Evolutionary conservation across 108 stramenopile genomes (phyloP).

Genomic region (Nitzschia sp.): DNA sequence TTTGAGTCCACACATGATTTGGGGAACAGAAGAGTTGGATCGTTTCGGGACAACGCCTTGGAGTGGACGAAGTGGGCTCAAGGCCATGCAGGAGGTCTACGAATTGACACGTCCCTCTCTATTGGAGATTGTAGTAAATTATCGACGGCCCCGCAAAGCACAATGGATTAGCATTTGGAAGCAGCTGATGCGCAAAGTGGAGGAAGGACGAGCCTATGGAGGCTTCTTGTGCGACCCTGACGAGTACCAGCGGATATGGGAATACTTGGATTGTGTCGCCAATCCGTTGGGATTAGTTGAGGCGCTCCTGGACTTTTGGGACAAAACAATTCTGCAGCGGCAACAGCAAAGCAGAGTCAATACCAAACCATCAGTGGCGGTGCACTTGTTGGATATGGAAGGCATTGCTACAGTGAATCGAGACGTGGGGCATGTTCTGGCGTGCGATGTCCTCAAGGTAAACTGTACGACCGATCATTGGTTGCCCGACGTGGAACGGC

Average conservation of each 20-base stretch:
- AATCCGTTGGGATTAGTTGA: constrained; percentile 29
- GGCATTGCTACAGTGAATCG: constrained; percentile 7
- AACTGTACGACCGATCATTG: constrained; percentile 12
- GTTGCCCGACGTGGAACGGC: constrained; percentile 10
- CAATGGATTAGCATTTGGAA: constrained; percentile 40
- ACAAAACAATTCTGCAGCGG: not conserved
- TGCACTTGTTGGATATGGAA: constrained; percentile 29
- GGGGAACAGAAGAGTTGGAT: constrained; percentile 32
- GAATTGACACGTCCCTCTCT: not conserved
- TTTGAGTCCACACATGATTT: constrained; percentile 5
- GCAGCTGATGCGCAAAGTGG: constrained; percentile 11
- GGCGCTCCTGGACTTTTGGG: constrained; percentile 5
- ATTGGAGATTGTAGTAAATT: constrained; percentile 24
- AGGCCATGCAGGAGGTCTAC: constrained; percentile 7
- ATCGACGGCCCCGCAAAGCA: constrained; percentile 21
- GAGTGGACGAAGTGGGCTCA: constrained; percentile 13
- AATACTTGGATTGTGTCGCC: constrained; percentile 30
- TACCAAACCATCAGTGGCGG: not conserved
- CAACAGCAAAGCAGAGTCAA: not conserved
- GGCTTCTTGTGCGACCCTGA: constrained; percentile 15
- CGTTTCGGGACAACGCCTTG: constrained; percentile 26
- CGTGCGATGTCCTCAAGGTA: constrained; percentile 19
- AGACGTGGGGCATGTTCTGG: constrained; percentile 27
- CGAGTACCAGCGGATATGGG: constrained; percentile 10
- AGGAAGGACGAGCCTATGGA: not conserved